Conservation (phyloP, 1,284 basidiomycete species). For the Ustilago loliicola region DNA sequence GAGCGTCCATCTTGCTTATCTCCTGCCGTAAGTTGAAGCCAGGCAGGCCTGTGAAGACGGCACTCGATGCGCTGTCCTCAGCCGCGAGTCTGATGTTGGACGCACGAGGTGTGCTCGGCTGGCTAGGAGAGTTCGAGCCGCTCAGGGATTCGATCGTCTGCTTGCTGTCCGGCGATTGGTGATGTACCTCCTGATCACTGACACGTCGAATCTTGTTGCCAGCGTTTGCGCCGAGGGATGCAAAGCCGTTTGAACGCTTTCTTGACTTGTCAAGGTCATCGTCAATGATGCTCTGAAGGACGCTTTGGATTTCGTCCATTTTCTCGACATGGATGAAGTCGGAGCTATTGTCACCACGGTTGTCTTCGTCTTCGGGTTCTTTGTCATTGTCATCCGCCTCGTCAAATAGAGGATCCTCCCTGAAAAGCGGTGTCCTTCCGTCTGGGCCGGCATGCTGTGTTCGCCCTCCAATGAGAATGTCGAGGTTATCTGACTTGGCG, state of each 20-base stretch:
- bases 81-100: not conserved
- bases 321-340: conserved; percentile 49
- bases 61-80: conserved; percentile 1
- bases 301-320: conserved; percentile 80
- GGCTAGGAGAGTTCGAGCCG: conserved; percentile 4
- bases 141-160: not conserved
- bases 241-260: conserved; percentile 14
- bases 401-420: conserved; percentile 59
- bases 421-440: conserved; percentile 55
- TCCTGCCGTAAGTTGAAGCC: conserved; percentile 40
- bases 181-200: conserved; percentile 24
- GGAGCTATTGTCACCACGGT: conserved; percentile 40
- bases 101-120: conserved; percentile 19
- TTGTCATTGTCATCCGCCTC: conserved; percentile 47
- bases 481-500: conserved; percentile 54
- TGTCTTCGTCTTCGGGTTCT: conserved; percentile 25
- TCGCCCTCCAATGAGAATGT: conserved; percentile 57
- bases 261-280: conserved; percentile 68
- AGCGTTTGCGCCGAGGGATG: conserved; percentile 17
- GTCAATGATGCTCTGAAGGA: conserved; percentile 93
- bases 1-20: conserved; percentile 72
- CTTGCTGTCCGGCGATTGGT: conserved; percentile 19
- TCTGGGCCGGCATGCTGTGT: conserved; percentile 53
- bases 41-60: conserved; percentile 14
- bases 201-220: conserved; percentile 15